Percentiles rank a stretch among this genome's conserved stretches.
Evolutionary conservation across 2,329 filamentous ascomycete species (phyloP).

Genomic region (Metarhizium guizhouense): DNA sequence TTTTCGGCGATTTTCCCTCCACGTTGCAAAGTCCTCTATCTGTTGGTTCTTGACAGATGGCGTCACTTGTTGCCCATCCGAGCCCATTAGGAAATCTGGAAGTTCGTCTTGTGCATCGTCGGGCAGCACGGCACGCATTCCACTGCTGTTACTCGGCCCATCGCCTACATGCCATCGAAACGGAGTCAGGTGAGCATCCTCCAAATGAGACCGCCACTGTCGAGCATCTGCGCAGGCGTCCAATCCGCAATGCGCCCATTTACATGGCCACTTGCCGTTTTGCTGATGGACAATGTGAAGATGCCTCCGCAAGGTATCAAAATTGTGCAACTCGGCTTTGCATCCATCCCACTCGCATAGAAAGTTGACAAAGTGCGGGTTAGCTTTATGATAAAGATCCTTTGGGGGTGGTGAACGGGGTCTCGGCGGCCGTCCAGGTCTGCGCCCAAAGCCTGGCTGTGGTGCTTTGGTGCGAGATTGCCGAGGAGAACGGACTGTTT

Average conservation of each 20-base stretch:
- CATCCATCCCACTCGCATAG: conserved; percentile 52
- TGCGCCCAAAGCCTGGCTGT: conserved; percentile 21
- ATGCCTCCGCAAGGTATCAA: conserved; percentile 49
- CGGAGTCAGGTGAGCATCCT: conserved; percentile 42
- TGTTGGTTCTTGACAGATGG: conserved; percentile 44
- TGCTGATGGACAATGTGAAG: conserved; percentile 39
- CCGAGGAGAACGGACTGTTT: conserved; percentile 8
- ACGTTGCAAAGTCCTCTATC: conserved; percentile 38
- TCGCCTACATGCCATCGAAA: conserved; percentile 52
- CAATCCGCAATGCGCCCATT: conserved; percentile 23
- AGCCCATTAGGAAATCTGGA: conserved; percentile 43
- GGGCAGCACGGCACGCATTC: conserved; percentile 11
- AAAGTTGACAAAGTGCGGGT: conserved; percentile 41
- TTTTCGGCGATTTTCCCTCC: conserved; percentile 33
- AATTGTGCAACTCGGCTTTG: conserved; percentile 52
- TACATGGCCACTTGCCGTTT: conserved; percentile 12
- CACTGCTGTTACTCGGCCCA: conserved; percentile 37
- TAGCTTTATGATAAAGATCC: conserved; percentile 31
- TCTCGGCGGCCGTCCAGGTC: conserved; percentile 34
- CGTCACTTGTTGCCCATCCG: conserved; percentile 46
- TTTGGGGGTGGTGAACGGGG: conserved; percentile 27
- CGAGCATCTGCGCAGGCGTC: conserved; percentile 6
- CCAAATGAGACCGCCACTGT: conserved; percentile 40
- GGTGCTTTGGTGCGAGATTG: conserved; percentile 18
- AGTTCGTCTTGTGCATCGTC: conserved; percentile 21